Evolutionary conservation across 2,329 filamentous ascomycete species (phyloP), one percentile per base, ranked within the genome.

Genomic region (Trichoderma koningiopsis): DNA sequence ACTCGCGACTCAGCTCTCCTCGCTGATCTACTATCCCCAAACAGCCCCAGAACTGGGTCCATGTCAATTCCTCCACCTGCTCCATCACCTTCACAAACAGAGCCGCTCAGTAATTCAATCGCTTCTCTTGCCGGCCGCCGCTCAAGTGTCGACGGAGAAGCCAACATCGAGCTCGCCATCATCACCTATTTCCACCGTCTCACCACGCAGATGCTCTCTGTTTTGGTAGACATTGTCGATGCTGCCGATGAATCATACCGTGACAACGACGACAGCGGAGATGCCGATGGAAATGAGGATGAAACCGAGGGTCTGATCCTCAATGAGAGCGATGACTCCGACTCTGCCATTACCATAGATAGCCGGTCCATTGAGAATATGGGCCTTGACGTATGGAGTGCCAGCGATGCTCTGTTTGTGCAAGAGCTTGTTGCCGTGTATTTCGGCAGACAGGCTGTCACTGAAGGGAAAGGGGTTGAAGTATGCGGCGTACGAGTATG

Each of bases 101-200:
- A 77, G 76, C 11, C 31, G 11, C 76, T 84, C 22, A 74, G 77
- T 24, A 82, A 84, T 40, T 87, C 85, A 2, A 76, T 85, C 33
- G 76, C 81, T 6, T 85, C 83, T 27, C 77, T 86, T 22, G 79
- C 79, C 29, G 80, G 76, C 49, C 78, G 77, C 56, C 79, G 79
- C 64, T 74, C 74, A 4, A 75, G 75, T 7, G 77, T 78, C 14
- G 75, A 79, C 6, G 80, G 83, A 33, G 82, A 86, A 72, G 85
- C 86, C 56, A 79, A 81, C 58, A 77, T 87, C 13, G 91, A 94
- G 76, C 88, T 93, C 71, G 87, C 90, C 52, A 87, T 93, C 62
- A 92, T 94, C 67, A 90, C 91, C 1, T 96, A 94, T 78, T 95
- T 95, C 78, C 92, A 94, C 79, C 88, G 92, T 1, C 83, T 93